These are phyloP conservation scores for Scheffersomyces quercinus DNA, from an alignment of 1,139 yeast species.

Conservation along the genomic window DNA sequence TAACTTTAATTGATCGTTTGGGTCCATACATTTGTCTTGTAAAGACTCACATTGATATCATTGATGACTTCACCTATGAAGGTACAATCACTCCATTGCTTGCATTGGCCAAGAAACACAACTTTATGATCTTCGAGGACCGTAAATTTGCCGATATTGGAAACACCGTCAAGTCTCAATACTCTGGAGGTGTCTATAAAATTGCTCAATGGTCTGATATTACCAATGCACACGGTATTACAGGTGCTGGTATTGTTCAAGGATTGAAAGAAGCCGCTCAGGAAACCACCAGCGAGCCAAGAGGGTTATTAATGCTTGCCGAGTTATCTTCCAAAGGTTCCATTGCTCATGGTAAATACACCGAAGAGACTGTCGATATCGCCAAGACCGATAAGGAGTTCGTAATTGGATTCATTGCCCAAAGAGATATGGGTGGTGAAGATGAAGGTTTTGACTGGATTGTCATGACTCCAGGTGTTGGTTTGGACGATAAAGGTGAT, in stretches of 20 bases:
- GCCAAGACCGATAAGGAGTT: conserved; percentile 86
- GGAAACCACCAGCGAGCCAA: conserved; percentile 64
- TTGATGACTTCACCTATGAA: conserved; percentile 84
- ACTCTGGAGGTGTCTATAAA: conserved; percentile 83
- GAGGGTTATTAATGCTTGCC: conserved; percentile 94
- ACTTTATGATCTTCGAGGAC: conserved; percentile 89
- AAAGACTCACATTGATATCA: conserved; percentile 92
- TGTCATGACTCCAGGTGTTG: conserved; percentile 97
- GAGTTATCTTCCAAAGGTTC: conserved; percentile 94
- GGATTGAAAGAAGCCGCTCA: conserved; percentile 84
- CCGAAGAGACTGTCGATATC: conserved; percentile 81
- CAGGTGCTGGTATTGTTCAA: conserved; percentile 89
- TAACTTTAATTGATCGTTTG: conserved; percentile 67
- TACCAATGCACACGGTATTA: conserved; percentile 96
- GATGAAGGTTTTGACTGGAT: conserved; percentile 92
- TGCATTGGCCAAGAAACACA: conserved; percentile 69
- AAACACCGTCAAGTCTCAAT: conserved; percentile 94
- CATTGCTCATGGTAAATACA: conserved; percentile 88
- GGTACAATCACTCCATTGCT: conserved; percentile 74
- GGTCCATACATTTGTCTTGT: conserved; percentile 93
- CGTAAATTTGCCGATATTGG: conserved; percentile 99
- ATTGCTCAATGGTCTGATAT: conserved; percentile 96
- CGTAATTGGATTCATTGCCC: conserved; percentile 96
- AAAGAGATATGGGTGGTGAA: conserved; percentile 78
- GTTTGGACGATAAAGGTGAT: conserved; percentile 97